These are phyloP conservation scores for Taxillus chinensis DNA, from an alignment of 164 flowering plant genomes.

Conservation along the genomic window DNA sequence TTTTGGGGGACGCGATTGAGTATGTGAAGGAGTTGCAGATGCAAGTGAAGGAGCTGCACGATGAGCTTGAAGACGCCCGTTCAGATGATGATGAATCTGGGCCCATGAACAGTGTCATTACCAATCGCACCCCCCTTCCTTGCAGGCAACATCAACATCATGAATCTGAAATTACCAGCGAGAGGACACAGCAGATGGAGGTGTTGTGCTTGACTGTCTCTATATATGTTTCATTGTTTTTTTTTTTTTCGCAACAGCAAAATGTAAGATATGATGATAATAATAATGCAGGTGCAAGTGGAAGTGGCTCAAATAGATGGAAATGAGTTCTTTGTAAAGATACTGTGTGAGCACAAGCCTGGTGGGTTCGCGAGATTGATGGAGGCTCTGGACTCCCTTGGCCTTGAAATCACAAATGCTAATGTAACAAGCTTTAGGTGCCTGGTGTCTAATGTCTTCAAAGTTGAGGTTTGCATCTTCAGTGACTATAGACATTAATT, in stretches of 20 bases:
- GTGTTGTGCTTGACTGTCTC: slow-evolving; percentile 15
- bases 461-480: slow-evolving; percentile 46
- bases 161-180: slow-evolving; percentile 21
- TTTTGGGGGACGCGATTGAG: slow-evolving; percentile 80
- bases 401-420: slow-evolving; percentile 71
- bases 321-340: slow-evolving; percentile 62
- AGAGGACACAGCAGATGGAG: slow-evolving; percentile 78
- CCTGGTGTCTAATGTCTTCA: slow-evolving; percentile 63
- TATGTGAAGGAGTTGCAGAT: slow-evolving; percentile 68
- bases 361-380: slow-evolving; percentile 76
- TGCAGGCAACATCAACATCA: neutral
- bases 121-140: slow-evolving; percentile 8
- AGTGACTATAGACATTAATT: too few relatives aligned
- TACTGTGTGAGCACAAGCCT: slow-evolving; percentile 63
- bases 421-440: slow-evolving; percentile 56
- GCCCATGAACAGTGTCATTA: slow-evolving; percentile 7
- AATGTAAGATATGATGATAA: neutral
- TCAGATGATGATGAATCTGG: slow-evolving; percentile 42
- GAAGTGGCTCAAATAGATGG: slow-evolving; percentile 66
- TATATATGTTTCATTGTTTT: neutral
- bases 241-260: neutral
- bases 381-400: slow-evolving; percentile 71
- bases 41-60: slow-evolving; percentile 66
- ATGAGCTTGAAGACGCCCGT: slow-evolving; percentile 58
- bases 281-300: slow-evolving; percentile 53